phyloP scores from a whole-genome alignment of 140 eudicot species.

The Bidens hawaiensis region DNA sequence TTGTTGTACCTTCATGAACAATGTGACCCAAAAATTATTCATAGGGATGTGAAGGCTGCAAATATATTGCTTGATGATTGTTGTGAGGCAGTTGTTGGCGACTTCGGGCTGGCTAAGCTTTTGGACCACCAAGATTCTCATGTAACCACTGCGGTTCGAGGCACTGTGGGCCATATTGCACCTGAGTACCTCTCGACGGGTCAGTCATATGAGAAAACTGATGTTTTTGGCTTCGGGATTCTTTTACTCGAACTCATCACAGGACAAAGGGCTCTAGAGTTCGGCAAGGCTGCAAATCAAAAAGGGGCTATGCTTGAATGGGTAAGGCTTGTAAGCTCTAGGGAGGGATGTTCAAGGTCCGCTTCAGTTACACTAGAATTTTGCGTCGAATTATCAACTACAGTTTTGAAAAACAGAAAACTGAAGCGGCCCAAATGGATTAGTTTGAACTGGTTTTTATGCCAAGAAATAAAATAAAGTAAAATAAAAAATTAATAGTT shows the following conservation, averaged over 20 bases:
- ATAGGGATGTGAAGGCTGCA: conserved; percentile 95
- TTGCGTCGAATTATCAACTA: neutral
- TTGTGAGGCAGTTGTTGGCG: conserved; percentile 95
- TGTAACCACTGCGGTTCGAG: conserved; percentile 90
- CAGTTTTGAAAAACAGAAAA: neutral
- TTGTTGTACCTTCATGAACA: conserved; percentile 88
- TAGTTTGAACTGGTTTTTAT: no score
- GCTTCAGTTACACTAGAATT: neutral
- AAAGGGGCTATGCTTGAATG: conserved; percentile 89
- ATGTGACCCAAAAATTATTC: conserved; percentile 96
- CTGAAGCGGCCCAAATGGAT: neutral
- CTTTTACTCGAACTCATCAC: conserved; percentile 86
- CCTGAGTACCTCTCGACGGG: conserved; percentile 96
- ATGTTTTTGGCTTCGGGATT: conserved; percentile 85
- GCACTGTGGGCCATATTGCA: conserved; percentile 93
- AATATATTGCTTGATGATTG: conserved; percentile 74
- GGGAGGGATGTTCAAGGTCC: neutral
- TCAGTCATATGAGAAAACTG: conserved; percentile 90
- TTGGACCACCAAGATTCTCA: conserved; percentile 91
- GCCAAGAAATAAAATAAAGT: no score
- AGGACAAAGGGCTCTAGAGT: conserved; percentile 84
- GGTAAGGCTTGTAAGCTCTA: conserved; percentile 35
- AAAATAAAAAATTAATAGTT: no score
- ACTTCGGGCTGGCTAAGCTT: conserved; percentile 90
- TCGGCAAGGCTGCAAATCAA: conserved; percentile 82